A percentile compares a stretch with the other conserved stretches of the same genome.
Conservation (phyloP, 192 early-diverging fungal species). For the Radiomyces spectabilis region DNA sequence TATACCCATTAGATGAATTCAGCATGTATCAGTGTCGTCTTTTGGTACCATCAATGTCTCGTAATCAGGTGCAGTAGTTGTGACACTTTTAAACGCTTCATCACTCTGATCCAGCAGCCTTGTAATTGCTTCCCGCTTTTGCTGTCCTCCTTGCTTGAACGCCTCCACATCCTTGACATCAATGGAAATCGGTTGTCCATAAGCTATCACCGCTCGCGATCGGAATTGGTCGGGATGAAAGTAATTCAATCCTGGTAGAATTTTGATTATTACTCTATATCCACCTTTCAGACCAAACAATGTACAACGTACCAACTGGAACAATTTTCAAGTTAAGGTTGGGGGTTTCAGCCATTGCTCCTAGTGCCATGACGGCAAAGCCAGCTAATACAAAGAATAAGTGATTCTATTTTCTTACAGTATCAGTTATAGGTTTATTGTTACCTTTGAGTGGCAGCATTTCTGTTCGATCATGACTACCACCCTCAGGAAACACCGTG, state of each 20-base stretch:
- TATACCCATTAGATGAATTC: neutral
- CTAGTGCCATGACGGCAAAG: slow-evolving; percentile 73
- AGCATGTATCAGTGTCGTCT: neutral
- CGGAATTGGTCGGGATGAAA: slow-evolving; percentile 93
- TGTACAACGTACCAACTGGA: slow-evolving; percentile 58
- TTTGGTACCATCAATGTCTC: slow-evolving; percentile 76
- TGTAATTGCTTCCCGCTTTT: slow-evolving; percentile 73
- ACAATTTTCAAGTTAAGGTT: slow-evolving; percentile 82
- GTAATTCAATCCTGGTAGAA: slow-evolving; percentile 89
- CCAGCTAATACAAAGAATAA: slow-evolving; percentile 51
- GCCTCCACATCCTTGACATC: slow-evolving; percentile 69
- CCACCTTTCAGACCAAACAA: too few relatives aligned
- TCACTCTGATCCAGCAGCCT: slow-evolving; percentile 69
- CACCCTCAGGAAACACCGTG: slow-evolving; percentile 98
- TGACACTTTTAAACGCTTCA: slow-evolving; percentile 76
- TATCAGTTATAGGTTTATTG: too few relatives aligned
- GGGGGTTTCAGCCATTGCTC: slow-evolving; percentile 79
- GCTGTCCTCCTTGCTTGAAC: slow-evolving; percentile 73
- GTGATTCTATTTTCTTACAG: too few relatives aligned
- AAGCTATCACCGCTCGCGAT: slow-evolving; percentile 93
- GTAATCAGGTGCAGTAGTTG: slow-evolving; percentile 89
- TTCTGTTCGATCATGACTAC: slow-evolving; percentile 92
- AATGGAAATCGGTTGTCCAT: slow-evolving; percentile 83
- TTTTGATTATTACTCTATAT: too few relatives aligned
- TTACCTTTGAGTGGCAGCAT: slow-evolving; percentile 94